phyloP scores from a whole-genome alignment of 106 monocot species.

The Phalaenopsis aphrodite region DNA sequence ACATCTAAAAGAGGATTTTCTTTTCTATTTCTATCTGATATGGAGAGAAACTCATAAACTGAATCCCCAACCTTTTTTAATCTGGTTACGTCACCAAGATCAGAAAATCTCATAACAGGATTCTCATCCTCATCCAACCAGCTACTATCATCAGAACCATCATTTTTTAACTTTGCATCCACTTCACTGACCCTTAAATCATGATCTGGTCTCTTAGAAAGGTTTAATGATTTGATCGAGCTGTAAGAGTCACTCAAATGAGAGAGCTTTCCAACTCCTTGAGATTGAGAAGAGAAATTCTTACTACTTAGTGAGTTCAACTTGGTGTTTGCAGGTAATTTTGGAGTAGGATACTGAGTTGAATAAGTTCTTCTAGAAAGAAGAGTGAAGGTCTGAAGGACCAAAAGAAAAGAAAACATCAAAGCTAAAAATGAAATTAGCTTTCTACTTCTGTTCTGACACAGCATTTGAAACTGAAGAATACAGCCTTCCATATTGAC shows the following conservation, averaged over 20 bases:
- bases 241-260: conserved; percentile 21
- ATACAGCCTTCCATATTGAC: conserved; percentile 2
- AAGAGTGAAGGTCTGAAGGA: conserved; percentile 26
- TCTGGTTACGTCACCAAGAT: conserved; percentile 12
- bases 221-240: background rate
- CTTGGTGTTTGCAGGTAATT: background rate
- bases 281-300: background rate
- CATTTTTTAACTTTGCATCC: background rate
- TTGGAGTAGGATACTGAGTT: conserved; percentile 11
- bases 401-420: conserved; percentile 15
- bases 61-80: conserved; percentile 20
- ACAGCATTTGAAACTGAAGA: conserved; percentile 7
- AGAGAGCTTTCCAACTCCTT: conserved; percentile 22
- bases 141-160: too few relatives aligned
- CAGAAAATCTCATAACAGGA: background rate
- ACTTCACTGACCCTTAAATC: background rate
- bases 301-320: background rate
- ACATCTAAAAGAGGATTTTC: background rate
- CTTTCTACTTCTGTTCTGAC: conserved; percentile 13
- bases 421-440: conserved; percentile 23
- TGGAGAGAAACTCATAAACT: background rate
- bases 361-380: conserved; percentile 12
- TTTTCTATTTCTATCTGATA: conserved; percentile 1
- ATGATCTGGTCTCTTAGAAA: background rate
- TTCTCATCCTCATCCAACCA: background rate